Conservation (phyloP, 164 flowering plant species). For the Tetracentron sinense region DNA sequence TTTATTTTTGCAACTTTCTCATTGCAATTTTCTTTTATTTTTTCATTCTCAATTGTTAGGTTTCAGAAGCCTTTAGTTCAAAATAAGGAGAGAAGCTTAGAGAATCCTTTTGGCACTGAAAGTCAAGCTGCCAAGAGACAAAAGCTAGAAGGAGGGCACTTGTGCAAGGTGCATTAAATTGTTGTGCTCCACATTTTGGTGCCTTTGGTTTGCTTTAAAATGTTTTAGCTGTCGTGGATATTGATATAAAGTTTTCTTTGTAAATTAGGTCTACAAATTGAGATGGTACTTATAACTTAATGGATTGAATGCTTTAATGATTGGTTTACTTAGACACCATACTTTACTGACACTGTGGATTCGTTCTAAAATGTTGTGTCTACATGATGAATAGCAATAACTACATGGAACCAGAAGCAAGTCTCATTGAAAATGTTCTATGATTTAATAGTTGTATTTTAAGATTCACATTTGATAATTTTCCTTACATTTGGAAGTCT, state of each 20-base stretch:
- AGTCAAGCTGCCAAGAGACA: slow-evolving; percentile 90
- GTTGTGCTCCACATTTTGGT: not conserved
- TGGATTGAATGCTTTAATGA: too few relatives aligned
- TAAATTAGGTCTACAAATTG: not conserved
- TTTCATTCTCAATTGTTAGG: slow-evolving; percentile 28
- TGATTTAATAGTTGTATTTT: too few relatives aligned
- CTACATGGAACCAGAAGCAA: not conserved
- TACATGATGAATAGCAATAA: too few relatives aligned
- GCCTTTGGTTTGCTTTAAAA: slow-evolving; percentile 2
- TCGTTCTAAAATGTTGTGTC: too few relatives aligned
- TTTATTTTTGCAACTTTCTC: too few relatives aligned
- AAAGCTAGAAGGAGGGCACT: slow-evolving; percentile 86
- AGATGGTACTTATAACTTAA: too few relatives aligned
- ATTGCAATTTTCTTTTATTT: not conserved
- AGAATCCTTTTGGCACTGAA: slow-evolving; percentile 39
- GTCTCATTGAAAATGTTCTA: too few relatives aligned
- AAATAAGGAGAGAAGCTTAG: slow-evolving; percentile 28
- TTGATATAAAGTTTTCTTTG: not conserved
- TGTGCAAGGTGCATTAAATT: slow-evolving; percentile 50
- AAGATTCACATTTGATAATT: too few relatives aligned
- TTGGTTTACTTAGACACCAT: too few relatives aligned
- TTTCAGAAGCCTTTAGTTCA: slow-evolving; percentile 26
- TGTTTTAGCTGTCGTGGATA: not conserved
- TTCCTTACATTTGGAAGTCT: not conserved
- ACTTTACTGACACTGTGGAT: too few relatives aligned